A percentile compares a stretch with the other conserved stretches of the same genome.
Evolutionary conservation across 2,329 filamentous ascomycete genomes (phyloP).

Genomic region (Neopestalotiopsis clavispora): DNA sequence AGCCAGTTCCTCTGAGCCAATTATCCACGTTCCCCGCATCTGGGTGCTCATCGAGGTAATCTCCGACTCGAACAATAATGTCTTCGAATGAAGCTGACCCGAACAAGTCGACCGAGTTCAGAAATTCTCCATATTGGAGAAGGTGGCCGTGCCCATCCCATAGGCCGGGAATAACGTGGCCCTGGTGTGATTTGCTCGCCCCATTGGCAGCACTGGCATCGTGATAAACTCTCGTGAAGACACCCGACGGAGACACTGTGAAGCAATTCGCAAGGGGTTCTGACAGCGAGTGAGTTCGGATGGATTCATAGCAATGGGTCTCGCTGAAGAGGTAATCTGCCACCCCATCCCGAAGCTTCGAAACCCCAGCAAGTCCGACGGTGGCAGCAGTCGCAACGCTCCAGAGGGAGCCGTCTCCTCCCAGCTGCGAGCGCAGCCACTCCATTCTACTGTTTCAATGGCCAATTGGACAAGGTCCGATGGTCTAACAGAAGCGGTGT

Average conservation of each 20-base stretch:
- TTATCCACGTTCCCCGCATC: slow-evolving; percentile 56
- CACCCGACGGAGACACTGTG: slow-evolving; percentile 52
- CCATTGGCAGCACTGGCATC: slow-evolving; percentile 33
- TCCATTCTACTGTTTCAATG: slow-evolving; percentile 23
- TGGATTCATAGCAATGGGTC: slow-evolving; percentile 48
- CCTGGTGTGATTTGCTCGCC: slow-evolving; percentile 41
- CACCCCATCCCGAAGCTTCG: slow-evolving; percentile 28
- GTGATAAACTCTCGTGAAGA: slow-evolving; percentile 55
- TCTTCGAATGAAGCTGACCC: slow-evolving; percentile 60
- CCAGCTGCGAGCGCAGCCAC: slow-evolving; percentile 24
- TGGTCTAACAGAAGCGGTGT: background rate
- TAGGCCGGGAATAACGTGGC: slow-evolving; percentile 68
- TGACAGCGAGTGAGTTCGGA: slow-evolving; percentile 46
- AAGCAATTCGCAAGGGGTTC: slow-evolving; percentile 57
- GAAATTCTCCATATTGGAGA: slow-evolving; percentile 68
- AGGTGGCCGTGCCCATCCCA: slow-evolving; percentile 76
- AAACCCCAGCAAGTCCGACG: slow-evolving; percentile 28
- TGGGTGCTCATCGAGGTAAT: slow-evolving; percentile 55
- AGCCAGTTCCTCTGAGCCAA: slow-evolving; percentile 72
- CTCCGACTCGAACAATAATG: slow-evolving; percentile 54
- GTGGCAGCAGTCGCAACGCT: slow-evolving; percentile 25
- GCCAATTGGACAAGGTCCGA: too few relatives aligned
- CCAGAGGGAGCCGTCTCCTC: slow-evolving; percentile 25
- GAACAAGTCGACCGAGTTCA: slow-evolving; percentile 69
- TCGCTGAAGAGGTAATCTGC: slow-evolving; percentile 30